A percentile compares a stretch with the other conserved stretches of the same genome.
Evolutionary conservation across 176 grass and related monocot genomes (phyloP).

Genomic region (Phyllostachys edulis): DNA sequence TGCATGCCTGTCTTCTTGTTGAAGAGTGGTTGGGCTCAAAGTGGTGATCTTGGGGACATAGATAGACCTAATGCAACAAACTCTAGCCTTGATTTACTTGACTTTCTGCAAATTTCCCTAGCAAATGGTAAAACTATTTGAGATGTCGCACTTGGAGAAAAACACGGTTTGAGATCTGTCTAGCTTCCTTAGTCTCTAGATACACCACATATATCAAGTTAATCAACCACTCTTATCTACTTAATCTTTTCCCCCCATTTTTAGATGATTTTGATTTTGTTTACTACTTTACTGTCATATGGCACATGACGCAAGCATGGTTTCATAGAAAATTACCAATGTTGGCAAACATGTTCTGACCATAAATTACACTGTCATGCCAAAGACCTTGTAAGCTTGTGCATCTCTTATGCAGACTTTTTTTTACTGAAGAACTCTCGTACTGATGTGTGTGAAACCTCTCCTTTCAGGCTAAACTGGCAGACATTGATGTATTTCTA

Average conservation of each 20-base stretch:
- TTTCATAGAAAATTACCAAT: not conserved
- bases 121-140: not conserved
- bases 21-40: conserved; percentile 18
- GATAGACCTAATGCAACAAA: not conserved
- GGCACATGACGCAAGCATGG: not conserved
- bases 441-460: not conserved
- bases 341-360: not conserved
- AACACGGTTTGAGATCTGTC: conserved; percentile 12
- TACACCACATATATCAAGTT: conserved; percentile 13
- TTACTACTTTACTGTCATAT: not conserved
- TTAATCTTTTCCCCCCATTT: not conserved
- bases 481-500: conserved; percentile 57
- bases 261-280: not conserved
- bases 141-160: not conserved
- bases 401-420: not conserved
- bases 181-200: conserved; percentile 17
- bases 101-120: not conserved
- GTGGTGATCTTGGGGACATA: not conserved
- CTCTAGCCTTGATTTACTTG: not conserved
- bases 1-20: not conserved
- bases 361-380: not conserved
- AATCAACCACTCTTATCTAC: not conserved
- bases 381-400: not conserved
- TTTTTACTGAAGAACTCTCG: not conserved
- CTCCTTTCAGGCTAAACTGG: conserved; percentile 48